Evolutionary conservation across 805 yeast genomes (phyloP).

Genomic region (Kuraishia ogatae): DNA sequence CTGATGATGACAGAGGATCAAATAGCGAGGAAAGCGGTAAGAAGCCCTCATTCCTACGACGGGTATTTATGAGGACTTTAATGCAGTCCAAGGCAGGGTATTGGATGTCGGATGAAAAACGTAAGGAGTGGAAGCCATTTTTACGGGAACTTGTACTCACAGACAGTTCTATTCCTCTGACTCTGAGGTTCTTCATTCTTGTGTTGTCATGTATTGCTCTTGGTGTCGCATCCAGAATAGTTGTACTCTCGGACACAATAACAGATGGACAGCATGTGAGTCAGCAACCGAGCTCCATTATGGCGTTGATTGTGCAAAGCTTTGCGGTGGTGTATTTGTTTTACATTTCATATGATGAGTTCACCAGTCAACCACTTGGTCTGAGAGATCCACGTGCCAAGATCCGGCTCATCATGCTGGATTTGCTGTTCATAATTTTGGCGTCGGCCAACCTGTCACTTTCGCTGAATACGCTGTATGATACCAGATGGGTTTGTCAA

Average conservation of each 20-base stretch:
- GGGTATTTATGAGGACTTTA: slow-evolving; percentile 15
- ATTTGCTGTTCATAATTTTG: slow-evolving; percentile 79
- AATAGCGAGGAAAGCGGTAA: not conserved
- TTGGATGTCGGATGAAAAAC: slow-evolving; percentile 59
- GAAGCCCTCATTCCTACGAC: not conserved
- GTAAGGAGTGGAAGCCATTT: slow-evolving; percentile 56
- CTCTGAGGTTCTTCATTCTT: slow-evolving; percentile 54
- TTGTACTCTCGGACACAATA: slow-evolving; percentile 25
- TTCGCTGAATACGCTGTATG: slow-evolving; percentile 76
- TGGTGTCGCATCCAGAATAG: slow-evolving; percentile 60
- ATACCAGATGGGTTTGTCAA: slow-evolving; percentile 72
- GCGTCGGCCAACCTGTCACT: slow-evolving; percentile 82
- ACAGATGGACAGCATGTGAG: slow-evolving; percentile 31
- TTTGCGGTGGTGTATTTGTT: slow-evolving; percentile 68
- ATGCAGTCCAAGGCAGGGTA: slow-evolving; percentile 52
- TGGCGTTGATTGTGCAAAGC: slow-evolving; percentile 83
- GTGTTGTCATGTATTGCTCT: slow-evolving; percentile 59
- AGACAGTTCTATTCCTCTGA: slow-evolving; percentile 76
- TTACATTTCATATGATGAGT: slow-evolving; percentile 86
- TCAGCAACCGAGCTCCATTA: slow-evolving; percentile 84
- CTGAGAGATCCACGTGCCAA: slow-evolving; percentile 79
- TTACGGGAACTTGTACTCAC: slow-evolving; percentile 51
- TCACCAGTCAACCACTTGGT: slow-evolving; percentile 86
- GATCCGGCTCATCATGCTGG: slow-evolving; percentile 71
- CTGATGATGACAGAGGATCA: slow-evolving; percentile 12